These are phyloP conservation scores for Limonomyces culmigenus DNA, from an alignment of 1,284 basidiomycete genomes.

Conservation along the genomic window DNA sequence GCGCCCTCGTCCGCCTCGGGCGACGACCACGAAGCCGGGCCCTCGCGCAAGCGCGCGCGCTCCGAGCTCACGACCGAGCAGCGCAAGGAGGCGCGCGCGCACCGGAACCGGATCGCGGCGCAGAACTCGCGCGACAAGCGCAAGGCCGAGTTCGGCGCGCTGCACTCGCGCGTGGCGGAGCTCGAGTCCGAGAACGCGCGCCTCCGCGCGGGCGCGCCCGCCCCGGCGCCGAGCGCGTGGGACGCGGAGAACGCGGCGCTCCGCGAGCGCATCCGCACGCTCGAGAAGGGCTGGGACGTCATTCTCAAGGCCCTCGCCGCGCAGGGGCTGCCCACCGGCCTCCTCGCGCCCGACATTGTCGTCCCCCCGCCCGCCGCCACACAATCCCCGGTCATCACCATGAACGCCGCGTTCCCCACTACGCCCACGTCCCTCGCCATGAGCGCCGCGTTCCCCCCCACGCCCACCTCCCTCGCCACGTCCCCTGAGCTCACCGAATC, in stretches of 20 bases:
- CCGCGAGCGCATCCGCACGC: conserved; percentile 52
- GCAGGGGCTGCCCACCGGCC: conserved; percentile 35
- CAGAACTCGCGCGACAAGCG: conserved; percentile 71
- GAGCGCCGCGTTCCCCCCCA: conserved; percentile 23
- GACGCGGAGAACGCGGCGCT: conserved; percentile 61
- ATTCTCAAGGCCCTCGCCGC: conserved; percentile 56
- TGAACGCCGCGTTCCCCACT: conserved; percentile 13
- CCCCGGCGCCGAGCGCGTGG: conserved; percentile 11
- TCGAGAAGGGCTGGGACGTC: conserved; percentile 65
- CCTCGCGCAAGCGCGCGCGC: conserved; percentile 52
- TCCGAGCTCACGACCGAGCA: conserved; percentile 46
- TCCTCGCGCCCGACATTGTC: conserved; percentile 12
- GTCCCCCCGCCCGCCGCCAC: conserved; percentile 13
- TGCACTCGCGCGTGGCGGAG: conserved; percentile 23
- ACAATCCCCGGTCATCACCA: conserved; percentile 10
- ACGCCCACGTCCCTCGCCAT: conserved; percentile 16
- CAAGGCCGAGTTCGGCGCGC: conserved; percentile 52
- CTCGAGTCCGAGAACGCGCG: conserved; percentile 29
- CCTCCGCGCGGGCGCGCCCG: conserved; percentile 18
- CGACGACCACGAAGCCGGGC: conserved; percentile 21
- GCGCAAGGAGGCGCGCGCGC: conserved; percentile 66
- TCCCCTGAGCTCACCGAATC: conserved; percentile 24
- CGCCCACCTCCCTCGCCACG: conserved; percentile 18
- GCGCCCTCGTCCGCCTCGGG: conserved; percentile 5
- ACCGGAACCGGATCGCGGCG: conserved; percentile 70